phyloP scores from a whole-genome alignment of 176 grass and related monocot genomes.

The Carex pumila region DNA sequence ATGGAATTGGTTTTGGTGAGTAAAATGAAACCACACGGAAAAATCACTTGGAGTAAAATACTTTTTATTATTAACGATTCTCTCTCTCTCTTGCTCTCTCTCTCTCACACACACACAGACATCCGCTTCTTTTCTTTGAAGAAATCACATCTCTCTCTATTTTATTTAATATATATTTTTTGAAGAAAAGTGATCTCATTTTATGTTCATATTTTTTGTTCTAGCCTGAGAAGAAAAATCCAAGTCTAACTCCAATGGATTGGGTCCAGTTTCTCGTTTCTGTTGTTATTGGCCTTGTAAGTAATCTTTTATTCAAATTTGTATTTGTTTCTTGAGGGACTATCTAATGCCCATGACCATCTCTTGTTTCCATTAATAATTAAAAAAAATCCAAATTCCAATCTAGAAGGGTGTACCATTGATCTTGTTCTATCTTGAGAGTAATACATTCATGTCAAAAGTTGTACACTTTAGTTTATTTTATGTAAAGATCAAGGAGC shows the following conservation, averaged over 20 bases:
- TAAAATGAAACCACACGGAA: background rate
- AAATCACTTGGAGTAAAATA: background rate
- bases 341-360: background rate
- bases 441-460: background rate
- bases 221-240: constrained; percentile 98
- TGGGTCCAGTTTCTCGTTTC: constrained; percentile 95
- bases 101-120: background rate
- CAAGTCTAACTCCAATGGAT: constrained; percentile 95
- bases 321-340: background rate
- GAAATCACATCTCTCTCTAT: background rate
- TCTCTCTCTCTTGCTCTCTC: background rate
- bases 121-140: background rate
- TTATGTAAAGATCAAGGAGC: background rate
- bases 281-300: constrained; percentile 95
- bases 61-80: background rate
- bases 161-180: constrained; percentile 4
- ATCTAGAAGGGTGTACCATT: background rate
- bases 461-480: background rate
- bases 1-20: constrained; percentile 98
- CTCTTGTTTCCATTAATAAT: background rate
- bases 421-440: background rate
- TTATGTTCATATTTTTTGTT: constrained; percentile 17
- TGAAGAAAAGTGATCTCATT: background rate
- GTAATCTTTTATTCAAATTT: constrained; percentile 13
- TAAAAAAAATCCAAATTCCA: background rate